Conservation (phyloP, 345 rosid species). For the Eucalyptus virginea region DNA sequence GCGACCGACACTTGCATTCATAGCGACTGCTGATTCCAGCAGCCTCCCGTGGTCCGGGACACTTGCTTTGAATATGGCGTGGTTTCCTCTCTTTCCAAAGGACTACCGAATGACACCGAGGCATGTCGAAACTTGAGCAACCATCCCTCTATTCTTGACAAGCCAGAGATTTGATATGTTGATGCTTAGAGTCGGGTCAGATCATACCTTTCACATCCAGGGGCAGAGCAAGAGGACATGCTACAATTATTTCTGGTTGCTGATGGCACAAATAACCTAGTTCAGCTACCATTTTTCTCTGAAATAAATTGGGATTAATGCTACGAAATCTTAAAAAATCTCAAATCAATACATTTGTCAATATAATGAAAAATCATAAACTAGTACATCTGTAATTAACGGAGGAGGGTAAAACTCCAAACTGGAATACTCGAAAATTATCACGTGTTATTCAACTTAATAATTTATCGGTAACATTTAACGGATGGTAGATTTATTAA, state of each 20-base stretch:
- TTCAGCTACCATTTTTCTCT: neutral
- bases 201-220: neutral
- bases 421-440: fast-evolving
- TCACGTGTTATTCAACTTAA: fast-evolving
- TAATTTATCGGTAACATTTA: too few species aligned
- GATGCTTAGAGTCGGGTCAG: neutral
- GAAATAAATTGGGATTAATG: neutral
- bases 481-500: neutral
- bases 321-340: too few species aligned
- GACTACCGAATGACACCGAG: neutral
- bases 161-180: neutral
- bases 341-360: fast-evolving
- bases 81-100: neutral
- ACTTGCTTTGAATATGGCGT: neutral
- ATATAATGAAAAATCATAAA: too few species aligned
- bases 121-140: neutral
- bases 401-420: fast-evolving
- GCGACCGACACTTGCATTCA: neutral
- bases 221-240: neutral
- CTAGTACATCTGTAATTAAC: fast-evolving
- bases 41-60: neutral
- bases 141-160: neutral
- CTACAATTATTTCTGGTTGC: neutral
- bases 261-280: neutral
- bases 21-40: neutral